phyloP scores from a whole-genome alignment of 495 filamentous ascomycete genomes.

The Aspergillus hancockii region DNA sequence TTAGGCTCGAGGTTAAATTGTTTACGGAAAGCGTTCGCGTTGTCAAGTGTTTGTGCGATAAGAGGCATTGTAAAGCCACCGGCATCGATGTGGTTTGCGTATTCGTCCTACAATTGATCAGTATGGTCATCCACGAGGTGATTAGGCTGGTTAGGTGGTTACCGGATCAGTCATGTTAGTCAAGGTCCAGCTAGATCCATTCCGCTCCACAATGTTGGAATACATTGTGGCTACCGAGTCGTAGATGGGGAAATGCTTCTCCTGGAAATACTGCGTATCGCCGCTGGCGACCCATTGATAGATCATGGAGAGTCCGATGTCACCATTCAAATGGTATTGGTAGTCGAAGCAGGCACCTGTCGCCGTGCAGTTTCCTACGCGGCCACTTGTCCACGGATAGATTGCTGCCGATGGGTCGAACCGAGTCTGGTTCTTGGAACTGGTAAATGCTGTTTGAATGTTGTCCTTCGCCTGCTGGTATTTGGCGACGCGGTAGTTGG shows the following conservation, averaged over 20 bases:
- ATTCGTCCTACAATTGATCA: constrained; percentile 56
- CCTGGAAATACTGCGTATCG: constrained; percentile 54
- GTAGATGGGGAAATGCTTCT: constrained; percentile 58
- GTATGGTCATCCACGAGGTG: not conserved
- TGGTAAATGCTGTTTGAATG: constrained; percentile 42
- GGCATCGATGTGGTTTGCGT: constrained; percentile 70
- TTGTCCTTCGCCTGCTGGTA: constrained; percentile 56
- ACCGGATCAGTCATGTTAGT: constrained; percentile 79
- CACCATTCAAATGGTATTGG: constrained; percentile 65
- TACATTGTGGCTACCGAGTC: constrained; percentile 60
- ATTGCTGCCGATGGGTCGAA: constrained; percentile 55
- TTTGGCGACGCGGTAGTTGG: constrained; percentile 56
- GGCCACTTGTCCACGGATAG: constrained; percentile 64
- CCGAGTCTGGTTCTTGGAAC: constrained; percentile 54
- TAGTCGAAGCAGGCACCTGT: constrained; percentile 67
- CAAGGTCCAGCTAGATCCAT: constrained; percentile 51
- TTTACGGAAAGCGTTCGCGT: constrained; percentile 57
- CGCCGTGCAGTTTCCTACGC: constrained; percentile 65
- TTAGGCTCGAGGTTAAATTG: constrained; percentile 56
- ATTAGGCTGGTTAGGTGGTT: constrained; percentile 25
- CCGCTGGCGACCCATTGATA: constrained; percentile 64
- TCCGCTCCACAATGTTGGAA: constrained; percentile 53
- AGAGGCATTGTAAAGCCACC: constrained; percentile 73
- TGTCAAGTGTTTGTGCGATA: constrained; percentile 56
- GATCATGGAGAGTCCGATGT: constrained; percentile 64